Conservation (phyloP, 2,329 filamentous ascomycete species). For the Domatiomyces globalis region DNA sequence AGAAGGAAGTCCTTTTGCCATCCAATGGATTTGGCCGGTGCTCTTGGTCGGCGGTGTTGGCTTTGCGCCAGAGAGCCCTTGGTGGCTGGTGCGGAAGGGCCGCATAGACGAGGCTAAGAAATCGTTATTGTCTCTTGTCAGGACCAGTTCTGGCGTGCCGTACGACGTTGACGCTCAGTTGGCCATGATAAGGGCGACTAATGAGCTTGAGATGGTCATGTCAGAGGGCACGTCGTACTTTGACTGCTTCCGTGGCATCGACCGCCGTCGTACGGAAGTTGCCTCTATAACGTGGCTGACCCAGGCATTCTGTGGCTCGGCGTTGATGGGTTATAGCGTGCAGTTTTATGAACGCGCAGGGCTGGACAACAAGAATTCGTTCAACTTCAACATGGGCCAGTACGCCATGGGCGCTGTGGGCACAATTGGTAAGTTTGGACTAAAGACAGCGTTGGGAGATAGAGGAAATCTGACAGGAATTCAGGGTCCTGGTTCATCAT, state of each 20-base stretch:
- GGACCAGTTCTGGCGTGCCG: slow-evolving; percentile 18
- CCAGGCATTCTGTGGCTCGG: slow-evolving; percentile 22
- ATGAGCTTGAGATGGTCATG: slow-evolving; percentile 19
- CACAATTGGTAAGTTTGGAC: slow-evolving; percentile 35
- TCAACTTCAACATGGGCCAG: slow-evolving; percentile 43
- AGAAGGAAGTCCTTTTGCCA: slow-evolving; percentile 13
- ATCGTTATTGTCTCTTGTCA: slow-evolving; percentile 21
- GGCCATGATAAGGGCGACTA: slow-evolving; percentile 29
- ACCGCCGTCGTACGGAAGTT: slow-evolving; percentile 30
- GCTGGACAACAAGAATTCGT: slow-evolving; percentile 21
- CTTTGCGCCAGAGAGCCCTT: slow-evolving; percentile 28
- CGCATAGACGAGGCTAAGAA: slow-evolving; percentile 23
- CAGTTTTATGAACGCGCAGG: slow-evolving; percentile 28
- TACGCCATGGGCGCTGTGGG: slow-evolving; percentile 46
- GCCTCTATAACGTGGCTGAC: slow-evolving; percentile 24
- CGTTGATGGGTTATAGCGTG: slow-evolving; percentile 21
- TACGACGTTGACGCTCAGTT: slow-evolving; percentile 22
- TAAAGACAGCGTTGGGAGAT: not conserved
- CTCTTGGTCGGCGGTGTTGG: slow-evolving; percentile 30
- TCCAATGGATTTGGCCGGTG: slow-evolving; percentile 40
- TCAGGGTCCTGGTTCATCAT: slow-evolving; percentile 35
- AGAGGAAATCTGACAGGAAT: slow-evolving; percentile 41
- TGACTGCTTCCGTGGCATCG: slow-evolving; percentile 21
- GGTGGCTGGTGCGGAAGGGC: slow-evolving; percentile 28
- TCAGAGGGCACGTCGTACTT: slow-evolving; percentile 17